Evolutionary conservation across 768 basidiomycete species (phyloP).

Genomic region (Imleria badia): DNA sequence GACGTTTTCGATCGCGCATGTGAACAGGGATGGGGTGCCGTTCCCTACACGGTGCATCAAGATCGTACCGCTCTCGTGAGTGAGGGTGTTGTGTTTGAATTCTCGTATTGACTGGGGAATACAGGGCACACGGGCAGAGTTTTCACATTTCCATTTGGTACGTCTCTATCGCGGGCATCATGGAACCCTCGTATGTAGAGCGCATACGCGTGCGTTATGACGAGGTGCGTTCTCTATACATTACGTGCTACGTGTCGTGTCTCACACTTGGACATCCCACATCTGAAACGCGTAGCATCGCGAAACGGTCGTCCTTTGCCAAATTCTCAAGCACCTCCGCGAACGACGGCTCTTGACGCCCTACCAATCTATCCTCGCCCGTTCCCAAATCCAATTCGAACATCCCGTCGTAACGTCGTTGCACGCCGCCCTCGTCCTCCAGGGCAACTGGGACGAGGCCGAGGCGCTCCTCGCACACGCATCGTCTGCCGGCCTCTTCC

Average conservation of each 20-base stretch:
- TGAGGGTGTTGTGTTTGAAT: background rate
- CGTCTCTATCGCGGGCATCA: constrained; percentile 60
- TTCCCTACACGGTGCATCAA: constrained; percentile 73
- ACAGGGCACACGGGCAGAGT: constrained; percentile 66
- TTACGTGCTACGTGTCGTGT: background rate
- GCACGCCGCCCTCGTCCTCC: constrained; percentile 61
- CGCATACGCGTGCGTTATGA: constrained; percentile 53
- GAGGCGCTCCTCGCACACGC: constrained; percentile 53
- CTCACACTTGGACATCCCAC: background rate
- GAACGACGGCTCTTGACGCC: constrained; percentile 71
- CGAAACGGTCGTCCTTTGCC: constrained; percentile 63
- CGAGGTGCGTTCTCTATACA: constrained; percentile 46
- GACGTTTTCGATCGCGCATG: constrained; percentile 57
- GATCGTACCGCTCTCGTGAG: constrained; percentile 74
- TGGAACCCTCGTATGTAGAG: constrained; percentile 56
- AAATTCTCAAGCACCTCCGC: constrained; percentile 57
- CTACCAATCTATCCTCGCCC: constrained; percentile 35
- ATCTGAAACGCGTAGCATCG: constrained; percentile 47
- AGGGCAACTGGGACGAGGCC: constrained; percentile 60
- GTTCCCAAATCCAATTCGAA: constrained; percentile 40
- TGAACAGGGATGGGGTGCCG: constrained; percentile 53
- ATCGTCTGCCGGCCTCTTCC: constrained; percentile 59
- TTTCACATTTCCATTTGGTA: constrained; percentile 85
- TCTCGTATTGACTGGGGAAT: background rate
- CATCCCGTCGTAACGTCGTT: constrained; percentile 69